These are phyloP conservation scores for Butyriboletus loyo DNA, from an alignment of 768 basidiomycete species.

Conservation along the genomic window DNA sequence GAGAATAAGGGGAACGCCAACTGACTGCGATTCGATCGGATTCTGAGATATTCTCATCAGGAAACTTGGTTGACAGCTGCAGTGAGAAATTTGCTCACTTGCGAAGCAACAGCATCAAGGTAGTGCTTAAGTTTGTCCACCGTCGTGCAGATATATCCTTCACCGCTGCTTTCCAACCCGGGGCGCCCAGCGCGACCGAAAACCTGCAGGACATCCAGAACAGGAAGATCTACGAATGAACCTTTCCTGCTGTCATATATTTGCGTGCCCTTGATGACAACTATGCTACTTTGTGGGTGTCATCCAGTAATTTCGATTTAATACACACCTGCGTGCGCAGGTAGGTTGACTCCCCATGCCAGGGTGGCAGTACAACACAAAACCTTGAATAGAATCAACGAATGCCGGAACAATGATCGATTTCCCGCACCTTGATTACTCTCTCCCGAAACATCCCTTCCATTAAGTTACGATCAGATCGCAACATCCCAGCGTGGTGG, in stretches of 20 bases:
- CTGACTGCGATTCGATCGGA: slow-evolving; percentile 94
- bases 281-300: slow-evolving; percentile 37
- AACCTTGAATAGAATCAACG: slow-evolving; percentile 51
- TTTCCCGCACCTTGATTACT: slow-evolving; percentile 74
- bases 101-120: slow-evolving; percentile 81
- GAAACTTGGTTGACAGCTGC: neutral
- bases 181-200: slow-evolving; percentile 95
- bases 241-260: slow-evolving; percentile 91
- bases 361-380: slow-evolving; percentile 97
- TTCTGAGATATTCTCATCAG: slow-evolving; percentile 45
- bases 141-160: slow-evolving; percentile 95
- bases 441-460: slow-evolving; percentile 90
- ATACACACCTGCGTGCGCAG: slow-evolving; percentile 85
- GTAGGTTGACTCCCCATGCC: slow-evolving; percentile 99
- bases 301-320: slow-evolving; percentile 3
- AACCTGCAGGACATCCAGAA: slow-evolving; percentile 95
- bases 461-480: slow-evolving; percentile 92
- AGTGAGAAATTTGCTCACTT: slow-evolving; percentile 45
- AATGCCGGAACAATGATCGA: neutral
- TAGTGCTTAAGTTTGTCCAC: slow-evolving; percentile 92
- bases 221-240: slow-evolving; percentile 86
- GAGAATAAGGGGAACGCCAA: neutral
- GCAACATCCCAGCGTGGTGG: slow-evolving; percentile 97
- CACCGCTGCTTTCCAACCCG: slow-evolving; percentile 86
- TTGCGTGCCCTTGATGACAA: slow-evolving; percentile 96